Conservation (phyloP, 2,329 filamentous ascomycete genomes). For the Verticillium nubilum region DNA sequence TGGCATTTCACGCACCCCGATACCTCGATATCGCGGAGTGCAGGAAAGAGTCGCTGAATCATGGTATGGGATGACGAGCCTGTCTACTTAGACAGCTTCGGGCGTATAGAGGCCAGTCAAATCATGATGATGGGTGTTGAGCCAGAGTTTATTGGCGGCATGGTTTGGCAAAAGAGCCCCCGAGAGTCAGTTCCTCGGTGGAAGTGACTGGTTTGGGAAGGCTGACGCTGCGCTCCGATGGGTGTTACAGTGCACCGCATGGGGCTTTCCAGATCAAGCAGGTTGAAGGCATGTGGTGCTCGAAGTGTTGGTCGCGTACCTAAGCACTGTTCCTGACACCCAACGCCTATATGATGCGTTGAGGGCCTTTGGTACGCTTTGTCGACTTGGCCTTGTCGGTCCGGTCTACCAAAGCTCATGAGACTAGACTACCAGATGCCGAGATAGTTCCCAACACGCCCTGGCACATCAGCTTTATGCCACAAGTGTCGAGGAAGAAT, state of each 20-base stretch:
- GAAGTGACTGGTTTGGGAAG: not conserved
- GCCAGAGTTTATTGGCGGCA: not conserved
- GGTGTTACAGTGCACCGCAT: not conserved
- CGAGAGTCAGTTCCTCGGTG: not conserved
- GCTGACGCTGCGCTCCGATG: not conserved
- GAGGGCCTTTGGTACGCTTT: too few species aligned
- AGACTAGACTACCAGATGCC: too few species aligned
- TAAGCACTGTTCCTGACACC: too few species aligned
- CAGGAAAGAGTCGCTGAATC: not conserved
- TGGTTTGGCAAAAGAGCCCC: not conserved
- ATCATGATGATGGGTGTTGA: not conserved
- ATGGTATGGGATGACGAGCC: not conserved
- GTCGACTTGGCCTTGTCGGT: too few species aligned
- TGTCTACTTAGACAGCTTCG: conserved; percentile 1
- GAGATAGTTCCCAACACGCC: too few species aligned
- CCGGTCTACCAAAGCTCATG: too few species aligned
- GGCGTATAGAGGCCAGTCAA: conserved; percentile 3
- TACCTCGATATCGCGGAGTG: too few species aligned
- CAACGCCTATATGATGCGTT: too few species aligned
- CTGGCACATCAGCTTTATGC: too few species aligned
- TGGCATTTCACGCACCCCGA: too few species aligned
- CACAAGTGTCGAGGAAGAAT: too few species aligned
- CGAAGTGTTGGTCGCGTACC: too few species aligned
- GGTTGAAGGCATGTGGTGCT: not conserved
- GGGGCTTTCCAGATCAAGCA: not conserved